Conservation (phyloP, 2,329 filamentous ascomycete genomes). For the Ophiobolus disseminans region DNA sequence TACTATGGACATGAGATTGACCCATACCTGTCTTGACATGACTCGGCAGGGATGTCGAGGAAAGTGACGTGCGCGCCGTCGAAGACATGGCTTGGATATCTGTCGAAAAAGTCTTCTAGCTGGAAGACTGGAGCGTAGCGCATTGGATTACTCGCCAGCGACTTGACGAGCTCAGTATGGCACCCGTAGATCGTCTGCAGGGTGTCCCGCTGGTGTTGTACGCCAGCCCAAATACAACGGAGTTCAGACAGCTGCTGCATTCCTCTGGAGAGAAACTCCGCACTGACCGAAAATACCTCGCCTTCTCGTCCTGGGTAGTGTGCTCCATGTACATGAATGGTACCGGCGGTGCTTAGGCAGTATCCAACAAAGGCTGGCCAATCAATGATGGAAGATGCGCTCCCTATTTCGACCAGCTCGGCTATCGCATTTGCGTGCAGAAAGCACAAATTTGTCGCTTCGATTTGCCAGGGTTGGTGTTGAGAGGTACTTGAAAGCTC, state of each 20-base stretch:
- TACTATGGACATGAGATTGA: background rate
- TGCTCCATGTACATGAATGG: slow-evolving; percentile 85
- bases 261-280: slow-evolving; percentile 76
- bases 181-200: slow-evolving; percentile 78
- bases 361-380: slow-evolving; percentile 89
- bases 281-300: slow-evolving; percentile 67
- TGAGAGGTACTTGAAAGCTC: slow-evolving; percentile 82
- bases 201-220: slow-evolving; percentile 81
- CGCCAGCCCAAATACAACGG: slow-evolving; percentile 75
- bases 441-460: slow-evolving; percentile 86
- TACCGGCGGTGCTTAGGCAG: slow-evolving; percentile 84
- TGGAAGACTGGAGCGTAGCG: slow-evolving; percentile 81
- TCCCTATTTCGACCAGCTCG: slow-evolving; percentile 80
- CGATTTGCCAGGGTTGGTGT: slow-evolving; percentile 91
- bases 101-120: slow-evolving; percentile 85
- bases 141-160: slow-evolving; percentile 71
- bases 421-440: slow-evolving; percentile 87
- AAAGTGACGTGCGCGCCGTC: slow-evolving; percentile 79
- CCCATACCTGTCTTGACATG: slow-evolving; percentile 62
- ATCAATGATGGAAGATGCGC: slow-evolving; percentile 75
- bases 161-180: slow-evolving; percentile 82
- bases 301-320: slow-evolving; percentile 74
- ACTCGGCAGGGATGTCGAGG: slow-evolving; percentile 69
- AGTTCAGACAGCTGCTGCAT: slow-evolving; percentile 82
- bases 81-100: slow-evolving; percentile 75